Conservation (phyloP, 1,284 basidiomycete genomes). For the Melampsora americana region DNA sequence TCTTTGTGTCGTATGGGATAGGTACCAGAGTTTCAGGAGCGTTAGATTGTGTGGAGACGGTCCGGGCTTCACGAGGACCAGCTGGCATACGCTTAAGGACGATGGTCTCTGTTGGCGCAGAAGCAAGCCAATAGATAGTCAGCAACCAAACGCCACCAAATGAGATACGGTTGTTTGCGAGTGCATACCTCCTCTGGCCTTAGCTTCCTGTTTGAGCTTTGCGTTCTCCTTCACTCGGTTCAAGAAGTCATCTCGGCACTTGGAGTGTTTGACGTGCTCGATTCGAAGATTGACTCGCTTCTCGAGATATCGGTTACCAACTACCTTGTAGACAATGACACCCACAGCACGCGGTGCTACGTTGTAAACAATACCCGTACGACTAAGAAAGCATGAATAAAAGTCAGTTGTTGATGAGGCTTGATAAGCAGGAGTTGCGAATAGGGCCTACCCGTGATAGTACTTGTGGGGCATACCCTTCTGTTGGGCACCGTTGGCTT, state of each 20-base stretch:
- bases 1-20: slow-evolving; percentile 64
- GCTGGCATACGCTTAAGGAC: slow-evolving; percentile 81
- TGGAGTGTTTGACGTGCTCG: slow-evolving; percentile 97
- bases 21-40: slow-evolving; percentile 88
- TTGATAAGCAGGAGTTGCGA: neutral
- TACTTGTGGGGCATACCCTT: slow-evolving; percentile 99
- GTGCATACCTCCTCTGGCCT: slow-evolving; percentile 78
- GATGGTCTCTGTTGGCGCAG: slow-evolving; percentile 64
- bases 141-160: neutral
- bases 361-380: slow-evolving; percentile 98
- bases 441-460: slow-evolving; percentile 50
- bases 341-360: slow-evolving; percentile 91
- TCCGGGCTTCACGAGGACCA: slow-evolving; percentile 75
- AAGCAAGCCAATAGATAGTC: neutral
- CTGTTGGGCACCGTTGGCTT: slow-evolving; percentile 97
- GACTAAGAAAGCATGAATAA: slow-evolving; percentile 58
- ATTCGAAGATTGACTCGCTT: slow-evolving; percentile 99
- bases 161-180: slow-evolving; percentile 2
- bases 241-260: slow-evolving; percentile 97
- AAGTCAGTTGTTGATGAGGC: neutral
- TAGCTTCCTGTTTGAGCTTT: slow-evolving; percentile 75
- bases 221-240: slow-evolving; percentile 94
- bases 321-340: slow-evolving; percentile 97
- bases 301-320: slow-evolving; percentile 98
- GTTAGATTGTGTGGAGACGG: slow-evolving; percentile 72